A percentile compares a stretch with the other conserved stretches of the same genome.
Conservation (phyloP, 2,329 filamentous ascomycete genomes). For the Aciculosporium take region DNA sequence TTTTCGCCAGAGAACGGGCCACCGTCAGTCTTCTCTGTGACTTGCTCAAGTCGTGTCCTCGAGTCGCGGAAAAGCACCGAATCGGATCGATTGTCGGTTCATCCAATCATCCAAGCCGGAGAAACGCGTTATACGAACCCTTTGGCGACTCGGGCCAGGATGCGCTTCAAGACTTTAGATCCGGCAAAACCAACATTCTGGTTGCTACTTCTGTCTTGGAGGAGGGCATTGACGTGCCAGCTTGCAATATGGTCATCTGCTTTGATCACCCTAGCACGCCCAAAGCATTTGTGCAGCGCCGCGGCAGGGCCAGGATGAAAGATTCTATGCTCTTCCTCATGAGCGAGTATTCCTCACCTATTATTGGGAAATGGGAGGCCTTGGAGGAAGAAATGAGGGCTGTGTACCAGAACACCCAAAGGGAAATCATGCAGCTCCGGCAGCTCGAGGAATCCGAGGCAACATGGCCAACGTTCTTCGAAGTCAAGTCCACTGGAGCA, state of each 20-base stretch:
- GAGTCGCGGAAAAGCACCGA: slow-evolving; percentile 29
- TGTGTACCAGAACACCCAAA: slow-evolving; percentile 51
- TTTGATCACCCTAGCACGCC: slow-evolving; percentile 35
- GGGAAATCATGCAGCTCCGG: slow-evolving; percentile 31
- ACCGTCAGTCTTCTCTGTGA: slow-evolving; percentile 46
- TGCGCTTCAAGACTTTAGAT: slow-evolving; percentile 33
- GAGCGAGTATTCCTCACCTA: slow-evolving; percentile 16
- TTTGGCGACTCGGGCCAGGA: slow-evolving; percentile 18
- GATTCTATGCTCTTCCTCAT: slow-evolving; percentile 37
- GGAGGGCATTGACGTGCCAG: slow-evolving; percentile 54
- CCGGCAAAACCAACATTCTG: slow-evolving; percentile 40
- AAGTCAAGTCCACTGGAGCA: slow-evolving; percentile 37
- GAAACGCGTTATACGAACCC: slow-evolving; percentile 27
- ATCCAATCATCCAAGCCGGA: slow-evolving; percentile 23
- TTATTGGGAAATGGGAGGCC: slow-evolving; percentile 39
- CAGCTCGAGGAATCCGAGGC: slow-evolving; percentile 30
- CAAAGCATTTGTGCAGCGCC: slow-evolving; percentile 46
- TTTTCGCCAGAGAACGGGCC: slow-evolving; percentile 52
- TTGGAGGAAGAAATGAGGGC: slow-evolving; percentile 62
- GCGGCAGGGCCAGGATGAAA: slow-evolving; percentile 36
- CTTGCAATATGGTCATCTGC: slow-evolving; percentile 47
- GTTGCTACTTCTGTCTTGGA: slow-evolving; percentile 51
- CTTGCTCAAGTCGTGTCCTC: slow-evolving; percentile 39
- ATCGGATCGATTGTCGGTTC: slow-evolving; percentile 43
- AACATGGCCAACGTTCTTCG: slow-evolving; percentile 15